Evolutionary conservation across 176 grass and related monocot genomes (phyloP).

Genomic region (Cymbopogon citratus): DNA sequence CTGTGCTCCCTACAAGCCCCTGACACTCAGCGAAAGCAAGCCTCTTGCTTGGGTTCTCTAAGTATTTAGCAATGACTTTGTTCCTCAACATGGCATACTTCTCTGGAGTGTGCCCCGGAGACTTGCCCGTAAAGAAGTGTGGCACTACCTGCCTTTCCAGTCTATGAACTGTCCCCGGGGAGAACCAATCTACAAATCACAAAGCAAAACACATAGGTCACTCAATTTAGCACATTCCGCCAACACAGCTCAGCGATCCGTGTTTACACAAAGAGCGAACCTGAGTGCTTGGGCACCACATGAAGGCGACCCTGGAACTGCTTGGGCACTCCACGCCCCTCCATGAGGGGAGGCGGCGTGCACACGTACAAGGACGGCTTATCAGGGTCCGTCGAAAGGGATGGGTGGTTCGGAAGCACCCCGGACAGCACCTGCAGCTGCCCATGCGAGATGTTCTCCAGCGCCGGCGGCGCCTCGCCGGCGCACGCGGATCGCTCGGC

Average conservation of each 20-base stretch:
- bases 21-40: constrained; percentile 76
- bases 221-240: not conserved
- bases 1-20: constrained; percentile 54
- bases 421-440: constrained; percentile 70
- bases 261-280: constrained; percentile 20
- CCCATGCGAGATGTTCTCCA: constrained; percentile 90
- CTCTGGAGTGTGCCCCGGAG: constrained; percentile 49
- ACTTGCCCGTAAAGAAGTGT: constrained; percentile 78
- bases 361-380: constrained; percentile 73
- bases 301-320: constrained; percentile 47
- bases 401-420: constrained; percentile 57
- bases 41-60: constrained; percentile 63
- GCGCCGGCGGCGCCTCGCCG: not conserved
- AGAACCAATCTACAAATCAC: constrained; percentile 75
- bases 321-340: constrained; percentile 66
- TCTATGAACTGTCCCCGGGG: constrained; percentile 58
- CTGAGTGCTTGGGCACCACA: constrained; percentile 39
- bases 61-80: constrained; percentile 73
- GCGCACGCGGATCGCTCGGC: constrained; percentile 35
- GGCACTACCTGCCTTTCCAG: constrained; percentile 83
- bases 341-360: constrained; percentile 55
- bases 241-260: not conserved
- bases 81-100: constrained; percentile 72
- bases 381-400: constrained; percentile 41
- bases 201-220: not conserved